A percentile compares a stretch with the other conserved stretches of the same genome.
These are phyloP conservation scores for Drosera capensis DNA, from an alignment of 148 eudicot species.

Conservation along the genomic window DNA sequence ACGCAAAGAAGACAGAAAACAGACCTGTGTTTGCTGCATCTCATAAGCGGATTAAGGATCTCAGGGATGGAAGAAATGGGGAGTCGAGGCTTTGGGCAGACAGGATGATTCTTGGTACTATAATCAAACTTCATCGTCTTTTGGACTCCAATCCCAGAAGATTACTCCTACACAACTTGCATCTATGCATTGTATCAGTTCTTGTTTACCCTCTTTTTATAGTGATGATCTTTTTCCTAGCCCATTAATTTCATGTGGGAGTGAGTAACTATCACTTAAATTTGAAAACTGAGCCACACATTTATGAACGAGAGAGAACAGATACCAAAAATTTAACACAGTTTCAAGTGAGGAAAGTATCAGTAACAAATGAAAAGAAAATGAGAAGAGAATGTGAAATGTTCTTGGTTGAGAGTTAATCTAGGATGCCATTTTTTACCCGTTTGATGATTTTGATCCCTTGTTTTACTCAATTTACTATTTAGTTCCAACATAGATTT, in stretches of 20 bases:
- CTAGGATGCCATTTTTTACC: constrained; percentile 21
- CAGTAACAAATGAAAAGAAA: neutral
- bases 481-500: too few species aligned
- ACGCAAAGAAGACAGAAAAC: neutral
- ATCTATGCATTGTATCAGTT: neutral
- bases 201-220: neutral
- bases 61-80: constrained; percentile 22
- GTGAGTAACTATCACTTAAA: too few species aligned
- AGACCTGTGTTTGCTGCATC: constrained; percentile 34
- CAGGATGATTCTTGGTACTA: constrained; percentile 16
- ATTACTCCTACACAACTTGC: constrained; percentile 17
- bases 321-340: neutral
- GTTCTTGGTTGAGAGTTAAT: constrained; percentile 22
- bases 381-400: neutral
- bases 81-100: constrained; percentile 48
- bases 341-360: neutral
- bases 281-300: too few species aligned
- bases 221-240: neutral
- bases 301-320: neutral
- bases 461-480: too few species aligned
- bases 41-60: constrained; percentile 20
- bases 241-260: too few species aligned
- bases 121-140: constrained; percentile 8
- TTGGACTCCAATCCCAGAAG: constrained; percentile 8
- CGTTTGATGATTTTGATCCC: too few species aligned